phyloP scores from a whole-genome alignment of 2,329 filamentous ascomycete genomes.

The Alternaria metachromatica region DNA sequence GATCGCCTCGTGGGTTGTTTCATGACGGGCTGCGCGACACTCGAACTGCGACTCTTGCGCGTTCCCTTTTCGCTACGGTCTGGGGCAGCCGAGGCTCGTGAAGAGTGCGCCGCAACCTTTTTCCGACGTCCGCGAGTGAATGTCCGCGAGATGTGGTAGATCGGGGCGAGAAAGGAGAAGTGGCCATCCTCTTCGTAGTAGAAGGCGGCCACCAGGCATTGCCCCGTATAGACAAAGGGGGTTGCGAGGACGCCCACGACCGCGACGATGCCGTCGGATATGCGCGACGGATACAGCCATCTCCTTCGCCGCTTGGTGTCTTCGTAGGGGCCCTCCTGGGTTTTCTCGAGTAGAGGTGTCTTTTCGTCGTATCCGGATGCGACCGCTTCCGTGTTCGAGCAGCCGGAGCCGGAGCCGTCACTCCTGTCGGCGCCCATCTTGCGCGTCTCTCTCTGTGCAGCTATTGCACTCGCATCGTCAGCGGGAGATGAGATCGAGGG shows the following conservation, averaged over 20 bases:
- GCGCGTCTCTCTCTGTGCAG: constrained; percentile 37
- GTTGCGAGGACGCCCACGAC: constrained; percentile 80
- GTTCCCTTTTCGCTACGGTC: constrained; percentile 39
- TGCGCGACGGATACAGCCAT: constrained; percentile 68
- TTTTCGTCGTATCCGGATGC: constrained; percentile 65
- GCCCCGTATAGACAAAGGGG: constrained; percentile 77
- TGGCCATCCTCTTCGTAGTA: constrained; percentile 81
- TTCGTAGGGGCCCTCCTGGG: constrained; percentile 34
- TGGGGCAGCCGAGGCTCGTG: constrained; percentile 33
- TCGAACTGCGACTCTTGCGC: constrained; percentile 39
- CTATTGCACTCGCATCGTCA: constrained; percentile 46
- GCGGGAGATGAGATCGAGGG: constrained; percentile 26
- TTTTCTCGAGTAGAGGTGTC: constrained; percentile 66
- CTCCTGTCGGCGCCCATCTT: constrained; percentile 37
- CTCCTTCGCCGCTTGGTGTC: constrained; percentile 48
- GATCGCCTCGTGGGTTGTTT: constrained; percentile 47
- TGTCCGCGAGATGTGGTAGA: constrained; percentile 67
- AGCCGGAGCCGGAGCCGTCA: constrained; percentile 25
- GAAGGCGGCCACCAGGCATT: constrained; percentile 83
- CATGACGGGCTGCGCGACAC: constrained; percentile 28
- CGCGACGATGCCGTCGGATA: constrained; percentile 75
- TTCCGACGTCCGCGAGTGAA: constrained; percentile 50
- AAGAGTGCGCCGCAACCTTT: constrained; percentile 36
- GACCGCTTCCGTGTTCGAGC: constrained; percentile 35
- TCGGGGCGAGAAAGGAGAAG: constrained; percentile 78